Percentiles rank a stretch among this genome's conserved stretches.
Evolutionary conservation across 495 filamentous ascomycete genomes (phyloP).

Genomic region (Podospora australis): DNA sequence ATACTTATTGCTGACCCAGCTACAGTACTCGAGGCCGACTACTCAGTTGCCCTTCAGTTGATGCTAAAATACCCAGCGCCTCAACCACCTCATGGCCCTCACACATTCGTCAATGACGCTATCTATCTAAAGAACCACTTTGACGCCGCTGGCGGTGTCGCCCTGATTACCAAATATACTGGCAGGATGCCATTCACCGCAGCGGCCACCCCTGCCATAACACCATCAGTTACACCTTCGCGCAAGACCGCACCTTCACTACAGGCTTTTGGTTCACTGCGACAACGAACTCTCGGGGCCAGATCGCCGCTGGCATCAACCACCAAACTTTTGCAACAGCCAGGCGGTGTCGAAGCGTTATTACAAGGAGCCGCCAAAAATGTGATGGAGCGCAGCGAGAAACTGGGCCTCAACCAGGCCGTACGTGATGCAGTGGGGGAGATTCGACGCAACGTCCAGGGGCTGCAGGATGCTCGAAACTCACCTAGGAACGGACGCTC

Average conservation of each 20-base stretch:
- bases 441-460: conserved; percentile 48
- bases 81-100: conserved; percentile 53
- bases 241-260: conserved; percentile 28
- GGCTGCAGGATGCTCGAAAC: conserved; percentile 37
- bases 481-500: conserved; percentile 24
- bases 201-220: conserved; percentile 31
- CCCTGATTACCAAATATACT: conserved; percentile 79
- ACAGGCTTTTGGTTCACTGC: conserved; percentile 24
- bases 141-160: conserved; percentile 60
- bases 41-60: conserved; percentile 73
- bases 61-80: conserved; percentile 77
- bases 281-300: conserved; percentile 29
- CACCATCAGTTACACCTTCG: conserved; percentile 30
- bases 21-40: conserved; percentile 81
- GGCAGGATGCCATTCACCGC: conserved; percentile 58
- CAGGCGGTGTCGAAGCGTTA: conserved; percentile 64
- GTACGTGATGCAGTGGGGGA: conserved; percentile 85
- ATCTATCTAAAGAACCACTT: conserved; percentile 74
- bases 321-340: conserved; percentile 52
- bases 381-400: conserved; percentile 74
- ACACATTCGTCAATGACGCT: conserved; percentile 83
- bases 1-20: conserved; percentile 3
- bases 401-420: conserved; percentile 83
- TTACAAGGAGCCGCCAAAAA: conserved; percentile 81
- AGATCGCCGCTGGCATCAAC: conserved; percentile 51